Evolutionary conservation across 495 filamentous ascomycete species (phyloP), one percentile per base, ranked within the genome.

Genomic region (Recurvomyces mirabilis): DNA sequence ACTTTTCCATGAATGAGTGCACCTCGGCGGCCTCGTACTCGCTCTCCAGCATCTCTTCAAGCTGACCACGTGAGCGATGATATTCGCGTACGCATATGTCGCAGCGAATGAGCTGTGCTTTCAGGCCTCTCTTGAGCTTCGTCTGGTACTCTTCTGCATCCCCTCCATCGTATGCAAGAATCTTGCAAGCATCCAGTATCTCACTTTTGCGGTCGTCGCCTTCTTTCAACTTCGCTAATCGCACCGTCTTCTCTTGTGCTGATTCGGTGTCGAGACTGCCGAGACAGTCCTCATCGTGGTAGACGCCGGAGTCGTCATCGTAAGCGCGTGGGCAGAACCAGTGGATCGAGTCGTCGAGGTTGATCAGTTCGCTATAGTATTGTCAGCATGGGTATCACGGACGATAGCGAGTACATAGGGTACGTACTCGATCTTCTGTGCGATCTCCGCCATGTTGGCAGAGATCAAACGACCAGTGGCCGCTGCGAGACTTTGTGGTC

Each of bases 41-140:
- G 5, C 71, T 67, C 54, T 72, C 68, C 14, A 89, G 65, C 19
- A 71, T 64, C 31, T 78, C 71, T 47, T 81, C 65, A 48, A 84
- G 70, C 51, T 65, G 68, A 46, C 72, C 69, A 56, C 80, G 79
- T 15, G 73, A 73, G 35, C 74, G 79, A 63, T 95, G 84, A 65
- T 87, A 95, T 30, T 78, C 74, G 28, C 75, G 74, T 45, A 87
- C 78, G 59, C 88, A 95, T 30, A 75, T 67, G 51, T 93, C 81
- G 63, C 88, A 95, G 26, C 65, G 73, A 21, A 65, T 73, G 28
- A 95, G 66, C 19, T 74, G 62, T 2, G 63, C 59, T 35, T 74
- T 66, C 25, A 81, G 52, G 23, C 63, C 67, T n/a, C 58, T 51
- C 49, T 65, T 68, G 33, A 88, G 73, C 58, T 77, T 76, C 32